Percentiles rank a stretch among this genome's conserved stretches.
Evolutionary conservation across 106 monocot species (phyloP).

Genomic region (Ottelia alismoides): DNA sequence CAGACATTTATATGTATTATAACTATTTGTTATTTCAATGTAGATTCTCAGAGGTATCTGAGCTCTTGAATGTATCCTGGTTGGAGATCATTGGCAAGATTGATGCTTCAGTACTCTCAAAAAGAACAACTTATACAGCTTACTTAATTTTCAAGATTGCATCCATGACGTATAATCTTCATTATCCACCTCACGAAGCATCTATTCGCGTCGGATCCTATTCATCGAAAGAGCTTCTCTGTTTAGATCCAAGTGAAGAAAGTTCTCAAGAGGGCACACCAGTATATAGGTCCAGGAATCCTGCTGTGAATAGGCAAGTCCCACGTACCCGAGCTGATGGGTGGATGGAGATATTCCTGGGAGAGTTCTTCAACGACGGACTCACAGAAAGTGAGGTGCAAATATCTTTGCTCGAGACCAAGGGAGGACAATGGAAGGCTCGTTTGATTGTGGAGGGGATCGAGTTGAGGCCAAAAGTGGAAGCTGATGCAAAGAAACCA

Average conservation of each 20-base stretch:
- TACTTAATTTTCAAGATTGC: slow-evolving; percentile 38
- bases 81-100: slow-evolving; percentile 48
- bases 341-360: slow-evolving; percentile 4
- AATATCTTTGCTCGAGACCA: slow-evolving; percentile 1
- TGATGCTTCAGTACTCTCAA: slow-evolving; percentile 41
- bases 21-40: too few relatives aligned
- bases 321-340: slow-evolving; percentile 7
- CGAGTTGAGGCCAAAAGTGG: slow-evolving; percentile 11
- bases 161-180: slow-evolving; percentile 3
- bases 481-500: too few relatives aligned
- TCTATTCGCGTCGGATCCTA: slow-evolving; percentile 15
- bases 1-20: too few relatives aligned
- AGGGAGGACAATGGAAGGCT: slow-evolving; percentile 4
- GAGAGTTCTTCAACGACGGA: slow-evolving; percentile 3
- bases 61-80: slow-evolving; percentile 48
- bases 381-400: slow-evolving; percentile 3
- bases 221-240: background rate
- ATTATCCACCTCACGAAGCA: slow-evolving; percentile 22
- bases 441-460: slow-evolving; percentile 8
- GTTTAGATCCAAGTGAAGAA: background rate
- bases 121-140: slow-evolving; percentile 28
- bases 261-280: too few relatives aligned
- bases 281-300: background rate
- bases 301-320: background rate
- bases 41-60: slow-evolving; percentile 60